Conservation (phyloP, 306 rosid genomes). For the Quercus dentata region DNA sequence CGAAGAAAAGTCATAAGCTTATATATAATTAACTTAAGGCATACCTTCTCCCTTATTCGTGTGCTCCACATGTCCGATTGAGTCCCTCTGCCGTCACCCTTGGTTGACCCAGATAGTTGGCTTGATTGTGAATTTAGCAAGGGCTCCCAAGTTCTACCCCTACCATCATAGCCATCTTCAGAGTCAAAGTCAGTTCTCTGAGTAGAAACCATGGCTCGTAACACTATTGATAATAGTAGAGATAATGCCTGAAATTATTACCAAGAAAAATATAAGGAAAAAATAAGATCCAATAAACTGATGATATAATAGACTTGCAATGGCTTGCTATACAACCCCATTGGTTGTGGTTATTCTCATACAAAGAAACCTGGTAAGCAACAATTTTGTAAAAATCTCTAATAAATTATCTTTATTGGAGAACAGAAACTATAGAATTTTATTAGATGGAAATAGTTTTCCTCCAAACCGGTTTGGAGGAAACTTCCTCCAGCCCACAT, state of each 20-base stretch:
- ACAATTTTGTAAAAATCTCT: not conserved
- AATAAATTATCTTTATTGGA: not conserved
- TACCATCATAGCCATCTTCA: conserved; percentile 48
- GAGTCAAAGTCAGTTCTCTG: conserved; percentile 39
- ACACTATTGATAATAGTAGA: conserved; percentile 60
- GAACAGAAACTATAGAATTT: not conserved
- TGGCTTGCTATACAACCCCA: not conserved
- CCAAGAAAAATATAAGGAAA: conserved; percentile 24
- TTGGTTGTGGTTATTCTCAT: not conserved
- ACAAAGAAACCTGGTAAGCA: not conserved
- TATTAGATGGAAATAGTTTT: not conserved
- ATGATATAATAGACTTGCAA: not conserved
- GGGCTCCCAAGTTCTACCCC: conserved; percentile 70
- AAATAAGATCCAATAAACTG: not conserved
- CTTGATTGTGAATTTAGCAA: conserved; percentile 51
- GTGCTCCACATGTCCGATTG: conserved; percentile 81
- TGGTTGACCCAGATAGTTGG: conserved; percentile 58
- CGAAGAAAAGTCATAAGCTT: not conserved
- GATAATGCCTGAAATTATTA: conserved; percentile 59
- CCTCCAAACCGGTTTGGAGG: too few species aligned
- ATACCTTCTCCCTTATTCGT: conserved; percentile 86
- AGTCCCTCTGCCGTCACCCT: conserved; percentile 44
- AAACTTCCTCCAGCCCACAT: too few species aligned
- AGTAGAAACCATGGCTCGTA: conserved; percentile 71
- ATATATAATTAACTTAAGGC: not conserved